Percentiles rank a stretch among this genome's conserved stretches.
Evolutionary conservation across 1,284 basidiomycete species (phyloP).

Genomic region (Boletus sp.): DNA sequence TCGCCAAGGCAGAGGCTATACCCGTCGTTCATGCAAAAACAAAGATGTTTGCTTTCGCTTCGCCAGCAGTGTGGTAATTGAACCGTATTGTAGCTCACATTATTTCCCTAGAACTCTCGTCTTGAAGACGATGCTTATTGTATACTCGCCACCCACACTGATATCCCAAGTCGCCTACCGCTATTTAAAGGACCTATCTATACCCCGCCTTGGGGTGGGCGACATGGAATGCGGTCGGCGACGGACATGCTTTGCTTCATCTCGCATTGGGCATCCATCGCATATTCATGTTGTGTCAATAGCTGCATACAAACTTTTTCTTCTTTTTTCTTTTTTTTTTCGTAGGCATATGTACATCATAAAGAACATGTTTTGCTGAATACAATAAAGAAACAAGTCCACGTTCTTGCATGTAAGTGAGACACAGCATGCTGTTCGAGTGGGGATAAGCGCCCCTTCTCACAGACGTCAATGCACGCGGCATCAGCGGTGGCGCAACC

Average conservation of each 20-base stretch:
- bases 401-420: conserved; percentile 3
- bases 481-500: conserved; percentile 5
- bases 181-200: conserved; percentile 36
- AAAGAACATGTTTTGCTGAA: conserved; percentile 31
- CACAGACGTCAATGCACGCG: conserved; percentile 12
- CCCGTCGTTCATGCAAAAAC: conserved; percentile 33
- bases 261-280: conserved; percentile 27
- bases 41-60: conserved; percentile 48
- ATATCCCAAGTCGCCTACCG: conserved; percentile 14
- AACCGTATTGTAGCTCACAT: conserved; percentile 18
- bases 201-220: conserved; percentile 26
- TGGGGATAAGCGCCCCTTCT: conserved; percentile 6
- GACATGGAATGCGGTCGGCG: conserved; percentile 22
- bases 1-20: conserved; percentile 31
- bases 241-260: conserved; percentile 32
- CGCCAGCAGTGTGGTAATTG: conserved; percentile 45
- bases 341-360: conserved; percentile 36
- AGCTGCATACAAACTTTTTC: conserved; percentile 30
- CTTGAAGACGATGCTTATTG: conserved; percentile 31
- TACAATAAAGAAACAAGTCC: conserved; percentile 14
- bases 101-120: conserved; percentile 29
- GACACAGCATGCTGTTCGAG: conserved; percentile 1
- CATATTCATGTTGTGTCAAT: conserved; percentile 37
- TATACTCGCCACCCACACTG: conserved; percentile 21
- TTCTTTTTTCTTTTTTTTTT: conserved; percentile 13